phyloP scores from a whole-genome alignment of 495 filamentous ascomycete species.

The Daldinia caldariorum region DNA sequence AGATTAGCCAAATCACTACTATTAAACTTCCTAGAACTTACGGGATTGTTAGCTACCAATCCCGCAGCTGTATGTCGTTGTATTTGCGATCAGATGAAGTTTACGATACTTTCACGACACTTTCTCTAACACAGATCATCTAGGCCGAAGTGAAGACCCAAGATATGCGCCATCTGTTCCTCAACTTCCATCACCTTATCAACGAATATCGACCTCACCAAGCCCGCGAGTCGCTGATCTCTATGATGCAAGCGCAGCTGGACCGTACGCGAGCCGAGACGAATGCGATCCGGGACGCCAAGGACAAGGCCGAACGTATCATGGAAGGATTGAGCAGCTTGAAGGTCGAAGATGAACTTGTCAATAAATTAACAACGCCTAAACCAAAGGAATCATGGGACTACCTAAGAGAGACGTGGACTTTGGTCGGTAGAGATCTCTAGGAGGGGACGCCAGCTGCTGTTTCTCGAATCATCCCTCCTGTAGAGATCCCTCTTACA shows the following conservation, averaged over 20 bases:
- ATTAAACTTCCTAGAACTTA: conserved; percentile 84
- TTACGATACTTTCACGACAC: background rate
- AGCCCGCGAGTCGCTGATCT: conserved; percentile 86
- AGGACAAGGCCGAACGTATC: conserved; percentile 74
- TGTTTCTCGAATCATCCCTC: background rate
- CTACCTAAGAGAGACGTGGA: conserved; percentile 22
- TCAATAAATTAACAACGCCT: conserved; percentile 21
- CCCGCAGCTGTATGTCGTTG: conserved; percentile 61
- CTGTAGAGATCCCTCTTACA: background rate
- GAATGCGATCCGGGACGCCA: conserved; percentile 74
- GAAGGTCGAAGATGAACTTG: conserved; percentile 44
- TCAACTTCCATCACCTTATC: conserved; percentile 89
- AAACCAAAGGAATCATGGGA: conserved; percentile 26
- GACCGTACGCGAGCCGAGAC: conserved; percentile 79
- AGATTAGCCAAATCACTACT: conserved; percentile 82
- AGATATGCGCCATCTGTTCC: conserved; percentile 79
- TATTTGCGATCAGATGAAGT: background rate
- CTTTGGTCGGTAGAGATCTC: conserved; percentile 9
- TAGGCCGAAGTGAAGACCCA: conserved; percentile 70
- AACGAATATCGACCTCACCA: conserved; percentile 98
- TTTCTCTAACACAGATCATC: conserved; percentile 17
- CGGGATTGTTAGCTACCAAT: conserved; percentile 72
- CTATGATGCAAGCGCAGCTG: conserved; percentile 91
- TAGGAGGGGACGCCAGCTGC: background rate
- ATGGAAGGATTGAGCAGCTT: conserved; percentile 70